Evolutionary conservation across 108 stramenopile genomes (phyloP).

Genomic region (Fragilaria crotonensis): DNA sequence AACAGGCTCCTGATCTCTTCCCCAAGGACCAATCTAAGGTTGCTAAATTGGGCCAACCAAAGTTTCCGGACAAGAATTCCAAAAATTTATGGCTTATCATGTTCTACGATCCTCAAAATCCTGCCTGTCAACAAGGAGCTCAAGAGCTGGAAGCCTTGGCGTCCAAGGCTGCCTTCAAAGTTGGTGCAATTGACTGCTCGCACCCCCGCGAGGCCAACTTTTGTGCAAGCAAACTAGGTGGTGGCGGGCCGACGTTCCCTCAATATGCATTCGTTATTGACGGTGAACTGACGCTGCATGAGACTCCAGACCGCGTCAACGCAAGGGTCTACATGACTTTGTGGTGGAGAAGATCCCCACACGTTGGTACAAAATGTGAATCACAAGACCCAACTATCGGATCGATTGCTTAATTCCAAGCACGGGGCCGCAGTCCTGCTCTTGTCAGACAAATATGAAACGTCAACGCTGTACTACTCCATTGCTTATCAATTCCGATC

Average conservation of each 20-base stretch:
- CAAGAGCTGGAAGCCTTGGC: constrained; percentile 42
- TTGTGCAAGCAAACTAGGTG: constrained; percentile 35
- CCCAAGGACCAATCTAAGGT: constrained; percentile 49
- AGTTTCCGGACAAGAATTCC: constrained; percentile 54
- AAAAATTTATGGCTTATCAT: constrained; percentile 70
- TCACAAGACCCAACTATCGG: constrained; percentile 34
- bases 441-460: constrained; percentile 78
- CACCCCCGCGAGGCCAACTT: constrained; percentile 31
- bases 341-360: constrained; percentile 40
- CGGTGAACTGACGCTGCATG: no score
- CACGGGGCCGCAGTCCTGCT: constrained; percentile 46
- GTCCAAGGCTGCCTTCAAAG: constrained; percentile 45
- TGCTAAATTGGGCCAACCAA: constrained; percentile 53
- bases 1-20: constrained; percentile 37
- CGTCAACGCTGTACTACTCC: constrained; percentile 54
- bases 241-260: constrained; percentile 33
- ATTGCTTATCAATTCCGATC: constrained; percentile 60
- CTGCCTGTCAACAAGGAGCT: constrained; percentile 19
- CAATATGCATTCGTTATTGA: constrained; percentile 56
- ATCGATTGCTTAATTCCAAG: constrained; percentile 32
- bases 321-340: constrained; percentile 56
- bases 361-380: constrained; percentile 61
- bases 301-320: no score
- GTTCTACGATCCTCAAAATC: constrained; percentile 46
- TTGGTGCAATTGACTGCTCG: constrained; percentile 74